These are phyloP conservation scores for Puccinia polysora DNA, from an alignment of 1,284 basidiomycete species.

Conservation along the genomic window DNA sequence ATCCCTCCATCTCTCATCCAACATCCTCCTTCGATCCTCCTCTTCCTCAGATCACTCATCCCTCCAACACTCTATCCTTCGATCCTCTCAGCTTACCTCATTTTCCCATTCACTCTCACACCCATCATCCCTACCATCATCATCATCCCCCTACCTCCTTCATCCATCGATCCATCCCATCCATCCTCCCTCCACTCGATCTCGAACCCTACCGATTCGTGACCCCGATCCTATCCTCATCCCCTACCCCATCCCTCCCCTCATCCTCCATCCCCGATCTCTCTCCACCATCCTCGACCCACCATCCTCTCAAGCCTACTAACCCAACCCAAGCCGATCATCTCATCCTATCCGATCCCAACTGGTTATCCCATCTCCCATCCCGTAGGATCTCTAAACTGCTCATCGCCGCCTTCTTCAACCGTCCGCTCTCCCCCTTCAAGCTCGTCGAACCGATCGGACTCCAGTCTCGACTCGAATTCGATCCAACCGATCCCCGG, in stretches of 20 bases:
- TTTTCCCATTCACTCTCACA: not conserved
- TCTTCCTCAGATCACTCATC: not conserved
- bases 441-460: constrained; percentile 21
- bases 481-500: not conserved
- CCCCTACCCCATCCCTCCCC: constrained; percentile 9
- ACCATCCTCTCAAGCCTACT: not conserved
- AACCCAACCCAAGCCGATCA: not conserved
- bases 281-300: constrained; percentile 9
- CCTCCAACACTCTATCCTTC: not conserved
- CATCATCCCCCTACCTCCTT: not conserved
- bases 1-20: not conserved
- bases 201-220: not conserved
- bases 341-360: constrained; percentile 7
- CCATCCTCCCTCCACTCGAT: not conserved
- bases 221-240: not conserved
- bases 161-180: too few species aligned
- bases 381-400: constrained; percentile 18
- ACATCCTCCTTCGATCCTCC: not conserved
- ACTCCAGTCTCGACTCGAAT: constrained; percentile 17
- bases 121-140: not conserved
- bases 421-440: constrained; percentile 32
- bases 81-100: not conserved
- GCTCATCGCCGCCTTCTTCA: constrained; percentile 22
- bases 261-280: constrained; percentile 28
- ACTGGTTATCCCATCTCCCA: constrained; percentile 34